Percentiles rank a stretch among this genome's conserved stretches.
Conservation (phyloP, 2,329 filamentous ascomycete genomes). For the Fonsecaea erecta region DNA sequence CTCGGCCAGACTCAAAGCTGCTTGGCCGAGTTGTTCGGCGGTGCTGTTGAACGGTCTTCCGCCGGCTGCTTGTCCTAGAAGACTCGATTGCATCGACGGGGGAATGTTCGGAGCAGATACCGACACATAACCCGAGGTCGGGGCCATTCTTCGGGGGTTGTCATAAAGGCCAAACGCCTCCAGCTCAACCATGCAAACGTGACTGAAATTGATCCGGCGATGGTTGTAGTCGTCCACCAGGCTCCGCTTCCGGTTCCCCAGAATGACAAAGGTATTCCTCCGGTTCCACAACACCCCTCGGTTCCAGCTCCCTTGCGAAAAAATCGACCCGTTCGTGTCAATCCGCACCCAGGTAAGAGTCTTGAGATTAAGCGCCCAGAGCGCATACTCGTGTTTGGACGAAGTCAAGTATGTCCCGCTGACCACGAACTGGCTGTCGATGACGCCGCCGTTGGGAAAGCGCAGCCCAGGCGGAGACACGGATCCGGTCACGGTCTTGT, state of each 20-base stretch:
- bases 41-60: constrained; percentile 76
- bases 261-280: constrained; percentile 91
- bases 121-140: constrained; percentile 82
- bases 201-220: constrained; percentile 93
- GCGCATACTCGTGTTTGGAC: constrained; percentile 95
- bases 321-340: constrained; percentile 90
- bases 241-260: constrained; percentile 90
- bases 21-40: constrained; percentile 82
- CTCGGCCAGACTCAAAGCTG: constrained; percentile 79
- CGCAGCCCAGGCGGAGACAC: constrained; percentile 89
- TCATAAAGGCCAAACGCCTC: constrained; percentile 98
- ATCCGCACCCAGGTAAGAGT: constrained; percentile 94
- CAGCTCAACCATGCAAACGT: constrained; percentile 94
- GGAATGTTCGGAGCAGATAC: constrained; percentile 73
- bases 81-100: constrained; percentile 52
- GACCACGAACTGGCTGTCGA: constrained; percentile 95
- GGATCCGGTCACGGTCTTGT: constrained; percentile 84
- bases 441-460: constrained; percentile 93
- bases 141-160: constrained; percentile 78
- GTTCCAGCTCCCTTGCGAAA: constrained; percentile 98
- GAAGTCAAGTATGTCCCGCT: constrained; percentile 97
- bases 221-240: constrained; percentile 98
- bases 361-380: constrained; percentile 90
- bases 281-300: constrained; percentile 90
- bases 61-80: constrained; percentile 64